These are phyloP conservation scores for Tephrocybe sp. DNA, from an alignment of 768 basidiomycete species.

Conservation along the genomic window DNA sequence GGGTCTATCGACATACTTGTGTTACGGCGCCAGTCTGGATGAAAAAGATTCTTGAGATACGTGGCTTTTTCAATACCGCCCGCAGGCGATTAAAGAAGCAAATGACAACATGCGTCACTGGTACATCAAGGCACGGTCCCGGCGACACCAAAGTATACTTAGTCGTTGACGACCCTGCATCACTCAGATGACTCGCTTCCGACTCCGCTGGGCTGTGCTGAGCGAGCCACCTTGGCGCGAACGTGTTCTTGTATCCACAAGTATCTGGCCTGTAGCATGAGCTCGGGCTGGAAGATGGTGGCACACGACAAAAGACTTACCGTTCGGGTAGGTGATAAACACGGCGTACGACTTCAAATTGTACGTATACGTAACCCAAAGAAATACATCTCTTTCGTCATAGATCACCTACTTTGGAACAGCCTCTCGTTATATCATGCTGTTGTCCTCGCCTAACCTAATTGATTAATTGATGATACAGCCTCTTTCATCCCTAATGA, in stretches of 20 bases:
- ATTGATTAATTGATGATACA: too few species aligned
- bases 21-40: not conserved
- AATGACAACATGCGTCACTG: not conserved
- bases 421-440: too few species aligned
- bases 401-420: too few species aligned
- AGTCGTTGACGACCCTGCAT: conserved; percentile 5
- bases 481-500: too few species aligned
- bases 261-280: too few species aligned
- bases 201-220: conserved; percentile 9
- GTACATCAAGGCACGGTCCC: conserved; percentile 8
- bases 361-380: too few species aligned
- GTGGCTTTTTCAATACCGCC: not conserved
- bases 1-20: conserved; percentile 2
- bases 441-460: too few species aligned
- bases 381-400: too few species aligned
- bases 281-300: too few species aligned
- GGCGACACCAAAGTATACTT: not conserved
- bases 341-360: too few species aligned
- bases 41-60: not conserved
- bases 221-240: too few species aligned
- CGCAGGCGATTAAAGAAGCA: not conserved
- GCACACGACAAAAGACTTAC: not conserved
- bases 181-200: conserved; percentile 8
- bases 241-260: not conserved
- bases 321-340: too few species aligned